Conservation (phyloP, 108 stramenopile species). For the Pseudonitzschia delicatissima region DNA sequence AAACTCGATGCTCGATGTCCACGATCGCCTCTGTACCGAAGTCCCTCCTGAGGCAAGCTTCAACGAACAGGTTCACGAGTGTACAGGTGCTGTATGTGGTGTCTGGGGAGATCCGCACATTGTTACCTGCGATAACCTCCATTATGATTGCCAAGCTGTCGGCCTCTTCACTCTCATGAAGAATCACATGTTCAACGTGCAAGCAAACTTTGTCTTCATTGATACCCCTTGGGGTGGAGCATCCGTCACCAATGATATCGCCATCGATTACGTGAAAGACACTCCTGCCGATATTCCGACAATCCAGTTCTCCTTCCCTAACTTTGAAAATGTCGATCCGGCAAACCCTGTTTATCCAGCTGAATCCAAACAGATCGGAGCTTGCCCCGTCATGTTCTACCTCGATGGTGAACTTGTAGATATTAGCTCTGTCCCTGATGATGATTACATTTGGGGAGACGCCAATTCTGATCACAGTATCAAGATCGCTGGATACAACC, state of each 20-base stretch:
- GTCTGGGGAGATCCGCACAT: slow-evolving; percentile 31
- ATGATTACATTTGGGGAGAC: background rate
- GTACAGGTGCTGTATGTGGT: slow-evolving; percentile 3
- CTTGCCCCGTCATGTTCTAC: slow-evolving; percentile 5
- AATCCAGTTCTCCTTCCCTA: slow-evolving; percentile 4
- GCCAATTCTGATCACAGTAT: background rate
- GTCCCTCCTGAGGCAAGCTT: background rate
- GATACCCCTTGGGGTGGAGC: slow-evolving; percentile 3
- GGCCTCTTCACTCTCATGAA: slow-evolving; percentile 24
- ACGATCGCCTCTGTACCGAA: background rate
- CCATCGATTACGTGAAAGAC: slow-evolving; percentile 1
- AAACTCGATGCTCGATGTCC: slow-evolving; percentile 2
- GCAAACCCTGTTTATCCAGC: background rate
- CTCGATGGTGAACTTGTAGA: background rate
- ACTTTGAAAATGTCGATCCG: slow-evolving; percentile 1
- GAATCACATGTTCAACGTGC: slow-evolving; percentile 20
- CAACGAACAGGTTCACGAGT: background rate
- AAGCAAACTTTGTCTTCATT: slow-evolving; percentile 13
- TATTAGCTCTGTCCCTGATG: background rate
- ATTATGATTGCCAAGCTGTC: slow-evolving; percentile 26
- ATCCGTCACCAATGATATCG: background rate
- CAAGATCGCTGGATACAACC: background rate
- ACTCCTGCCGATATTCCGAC: background rate
- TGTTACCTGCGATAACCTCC: slow-evolving; percentile 24
- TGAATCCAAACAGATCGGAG: background rate